Evolutionary conservation across 1,284 basidiomycete species (phyloP).

Genomic region (Cryptococcus neoformans): DNA sequence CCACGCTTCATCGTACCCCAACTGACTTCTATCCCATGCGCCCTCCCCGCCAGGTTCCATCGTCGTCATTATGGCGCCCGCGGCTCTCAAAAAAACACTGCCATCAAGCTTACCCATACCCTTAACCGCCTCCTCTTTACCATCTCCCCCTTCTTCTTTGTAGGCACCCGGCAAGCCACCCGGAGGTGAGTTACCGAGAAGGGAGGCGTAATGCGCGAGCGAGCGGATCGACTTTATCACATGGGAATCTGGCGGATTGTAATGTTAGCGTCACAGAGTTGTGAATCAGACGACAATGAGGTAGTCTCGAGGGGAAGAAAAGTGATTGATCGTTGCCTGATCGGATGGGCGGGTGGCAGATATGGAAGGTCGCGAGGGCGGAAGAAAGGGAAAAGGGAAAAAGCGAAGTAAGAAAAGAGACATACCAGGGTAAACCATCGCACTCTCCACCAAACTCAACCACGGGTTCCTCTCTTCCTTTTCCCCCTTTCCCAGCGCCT

Average conservation of each 20-base stretch:
- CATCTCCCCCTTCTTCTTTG: too few species aligned
- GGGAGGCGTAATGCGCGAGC: slow-evolving; percentile 56
- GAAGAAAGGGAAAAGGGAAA: too few species aligned
- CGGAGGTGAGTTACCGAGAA: slow-evolving; percentile 54
- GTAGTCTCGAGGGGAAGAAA: too few species aligned
- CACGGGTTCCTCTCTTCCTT: slow-evolving; percentile 57
- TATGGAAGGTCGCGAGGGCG: too few species aligned
- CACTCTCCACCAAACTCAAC: slow-evolving; percentile 57
- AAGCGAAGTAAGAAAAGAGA: background rate
- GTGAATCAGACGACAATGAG: too few species aligned
- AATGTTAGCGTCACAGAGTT: background rate
- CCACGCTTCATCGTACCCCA: slow-evolving; percentile 71
- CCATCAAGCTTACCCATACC: slow-evolving; percentile 56
- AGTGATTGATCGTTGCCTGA: too few species aligned
- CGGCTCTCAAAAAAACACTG: slow-evolving; percentile 61
- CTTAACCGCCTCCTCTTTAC: too few species aligned
- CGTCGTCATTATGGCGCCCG: slow-evolving; percentile 60
- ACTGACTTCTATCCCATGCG: slow-evolving; percentile 60
- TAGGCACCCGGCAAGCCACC: slow-evolving; percentile 49
- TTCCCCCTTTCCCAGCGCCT: slow-evolving; percentile 18
- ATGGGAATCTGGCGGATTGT: slow-evolving; percentile 55
- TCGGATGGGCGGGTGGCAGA: too few species aligned
- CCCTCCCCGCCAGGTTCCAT: slow-evolving; percentile 48
- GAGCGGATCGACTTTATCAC: slow-evolving; percentile 60
- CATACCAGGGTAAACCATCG: slow-evolving; percentile 54